A percentile compares a stretch with the other conserved stretches of the same genome.
Evolutionary conservation across 768 basidiomycete species (phyloP).

Genomic region (Mrakia gelida): DNA sequence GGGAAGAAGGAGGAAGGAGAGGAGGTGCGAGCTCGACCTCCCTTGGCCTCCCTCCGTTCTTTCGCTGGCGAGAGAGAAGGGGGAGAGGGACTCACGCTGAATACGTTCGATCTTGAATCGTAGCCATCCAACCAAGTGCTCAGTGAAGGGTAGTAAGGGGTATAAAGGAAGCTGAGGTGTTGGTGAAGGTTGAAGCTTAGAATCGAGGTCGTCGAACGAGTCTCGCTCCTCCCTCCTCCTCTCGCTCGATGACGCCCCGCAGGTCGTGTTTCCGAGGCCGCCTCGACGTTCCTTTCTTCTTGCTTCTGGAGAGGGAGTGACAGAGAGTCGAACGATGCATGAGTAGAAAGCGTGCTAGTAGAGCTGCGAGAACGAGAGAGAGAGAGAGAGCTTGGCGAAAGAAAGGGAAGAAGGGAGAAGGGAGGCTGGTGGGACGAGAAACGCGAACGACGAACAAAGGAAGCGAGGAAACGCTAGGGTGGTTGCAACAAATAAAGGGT

Average conservation of each 20-base stretch:
- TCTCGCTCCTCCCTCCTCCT: too few species aligned
- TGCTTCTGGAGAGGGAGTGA: too few species aligned
- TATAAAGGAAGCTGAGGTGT: not conserved
- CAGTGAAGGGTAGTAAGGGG: too few species aligned
- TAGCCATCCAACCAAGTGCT: slow-evolving; percentile 16
- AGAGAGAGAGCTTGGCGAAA: not conserved
- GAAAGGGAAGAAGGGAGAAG: not conserved
- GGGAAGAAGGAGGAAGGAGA: not conserved
- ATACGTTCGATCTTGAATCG: slow-evolving; percentile 25
- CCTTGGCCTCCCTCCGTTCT: too few species aligned
- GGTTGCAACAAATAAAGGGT: not conserved
- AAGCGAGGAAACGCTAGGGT: too few species aligned
- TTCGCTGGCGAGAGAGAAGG: not conserved
- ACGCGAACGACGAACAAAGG: too few species aligned
- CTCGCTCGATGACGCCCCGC: too few species aligned
- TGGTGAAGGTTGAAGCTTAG: not conserved
- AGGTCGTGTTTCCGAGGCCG: too few species aligned
- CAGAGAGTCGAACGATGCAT: not conserved
- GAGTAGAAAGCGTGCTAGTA: not conserved
- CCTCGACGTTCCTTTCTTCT: too few species aligned
- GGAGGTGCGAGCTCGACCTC: not conserved
- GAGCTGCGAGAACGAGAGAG: not conserved
- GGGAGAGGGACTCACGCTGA: slow-evolving; percentile 8
- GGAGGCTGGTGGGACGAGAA: not conserved
- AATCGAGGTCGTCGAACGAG: too few species aligned